Conservation (phyloP, 2,329 filamentous ascomycete genomes). For the Penicillium sp. region DNA sequence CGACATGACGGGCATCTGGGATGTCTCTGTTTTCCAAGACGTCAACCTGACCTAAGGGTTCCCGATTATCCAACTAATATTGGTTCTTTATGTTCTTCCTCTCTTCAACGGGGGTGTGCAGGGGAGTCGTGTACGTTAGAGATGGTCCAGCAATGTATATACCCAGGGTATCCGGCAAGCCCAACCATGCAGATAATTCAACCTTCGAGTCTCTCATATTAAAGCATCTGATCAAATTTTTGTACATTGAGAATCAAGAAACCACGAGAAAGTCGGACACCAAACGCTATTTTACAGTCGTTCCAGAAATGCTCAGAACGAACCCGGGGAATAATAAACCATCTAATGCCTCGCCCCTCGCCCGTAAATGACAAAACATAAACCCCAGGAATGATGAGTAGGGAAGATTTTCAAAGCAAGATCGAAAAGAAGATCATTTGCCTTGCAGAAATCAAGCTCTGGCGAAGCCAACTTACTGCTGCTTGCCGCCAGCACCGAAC, state of each 20-base stretch:
- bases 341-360: slow-evolving; percentile 30
- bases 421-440: neutral
- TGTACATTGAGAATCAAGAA: slow-evolving; percentile 26
- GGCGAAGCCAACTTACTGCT: slow-evolving; percentile 23
- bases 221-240: slow-evolving; percentile 26
- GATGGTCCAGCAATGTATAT: slow-evolving; percentile 16
- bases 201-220: slow-evolving; percentile 21
- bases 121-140: slow-evolving; percentile 12
- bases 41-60: slow-evolving; percentile 29
- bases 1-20: slow-evolving; percentile 49
- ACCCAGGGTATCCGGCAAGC: slow-evolving; percentile 15
- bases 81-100: slow-evolving; percentile 5
- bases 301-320: slow-evolving; percentile 28
- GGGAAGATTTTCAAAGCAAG: slow-evolving; percentile 13
- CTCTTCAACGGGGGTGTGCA: neutral
- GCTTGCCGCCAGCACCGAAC: slow-evolving; percentile 43
- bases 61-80: slow-evolving; percentile 1
- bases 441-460: slow-evolving; percentile 1
- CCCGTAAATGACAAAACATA: slow-evolving; percentile 21
- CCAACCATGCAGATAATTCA: slow-evolving; percentile 15
- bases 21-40: slow-evolving; percentile 44
- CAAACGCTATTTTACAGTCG: slow-evolving; percentile 38
- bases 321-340: slow-evolving; percentile 21
- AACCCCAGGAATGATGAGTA: slow-evolving; percentile 19
- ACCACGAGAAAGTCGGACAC: slow-evolving; percentile 20